These are phyloP conservation scores for Apiotrichum akiyoshidainum DNA, from an alignment of 1,284 basidiomycete genomes.

Conservation along the genomic window DNA sequence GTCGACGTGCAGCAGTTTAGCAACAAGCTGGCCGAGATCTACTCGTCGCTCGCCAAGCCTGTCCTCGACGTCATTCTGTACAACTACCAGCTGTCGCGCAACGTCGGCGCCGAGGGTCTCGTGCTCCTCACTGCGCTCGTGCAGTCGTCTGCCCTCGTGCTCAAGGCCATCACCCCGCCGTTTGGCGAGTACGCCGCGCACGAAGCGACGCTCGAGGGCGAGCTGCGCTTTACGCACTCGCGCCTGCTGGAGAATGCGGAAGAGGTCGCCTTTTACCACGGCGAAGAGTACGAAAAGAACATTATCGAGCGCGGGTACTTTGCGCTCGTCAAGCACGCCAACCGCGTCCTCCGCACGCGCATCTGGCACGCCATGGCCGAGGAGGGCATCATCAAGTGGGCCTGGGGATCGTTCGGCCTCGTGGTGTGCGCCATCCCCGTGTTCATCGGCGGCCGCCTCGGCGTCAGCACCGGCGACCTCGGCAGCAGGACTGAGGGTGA, in stretches of 20 bases:
- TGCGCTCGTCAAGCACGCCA: conserved; percentile 81
- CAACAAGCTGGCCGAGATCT: conserved; percentile 85
- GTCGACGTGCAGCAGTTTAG: conserved; percentile 95
- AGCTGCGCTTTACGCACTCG: conserved; percentile 85
- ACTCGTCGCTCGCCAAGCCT: conserved; percentile 90
- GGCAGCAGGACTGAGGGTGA: conserved; percentile 81
- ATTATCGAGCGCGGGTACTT: conserved; percentile 89
- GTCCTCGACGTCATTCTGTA: conserved; percentile 83
- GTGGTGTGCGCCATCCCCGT: conserved; percentile 91
- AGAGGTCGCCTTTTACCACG: conserved; percentile 89
- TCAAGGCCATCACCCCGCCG: conserved; percentile 83
- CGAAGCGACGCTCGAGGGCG: conserved; percentile 77
- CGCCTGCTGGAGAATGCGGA: conserved; percentile 90
- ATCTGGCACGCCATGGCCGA: conserved; percentile 91
- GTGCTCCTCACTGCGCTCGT: conserved; percentile 80
- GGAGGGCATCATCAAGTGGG: conserved; percentile 95
- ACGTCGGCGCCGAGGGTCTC: conserved; percentile 91
- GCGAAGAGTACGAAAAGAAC: conserved; percentile 87
- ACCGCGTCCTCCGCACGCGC: conserved; percentile 71
- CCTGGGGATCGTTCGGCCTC: conserved; percentile 93
- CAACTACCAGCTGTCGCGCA: conserved; percentile 90
- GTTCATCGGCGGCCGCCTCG: conserved; percentile 81
- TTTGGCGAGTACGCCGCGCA: conserved; percentile 85
- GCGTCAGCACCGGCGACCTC: conserved; percentile 62
- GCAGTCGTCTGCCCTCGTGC: conserved; percentile 69